Evolutionary conservation across 257 asterid genomes (phyloP).

Genomic region (Marsdenia floribunda): DNA sequence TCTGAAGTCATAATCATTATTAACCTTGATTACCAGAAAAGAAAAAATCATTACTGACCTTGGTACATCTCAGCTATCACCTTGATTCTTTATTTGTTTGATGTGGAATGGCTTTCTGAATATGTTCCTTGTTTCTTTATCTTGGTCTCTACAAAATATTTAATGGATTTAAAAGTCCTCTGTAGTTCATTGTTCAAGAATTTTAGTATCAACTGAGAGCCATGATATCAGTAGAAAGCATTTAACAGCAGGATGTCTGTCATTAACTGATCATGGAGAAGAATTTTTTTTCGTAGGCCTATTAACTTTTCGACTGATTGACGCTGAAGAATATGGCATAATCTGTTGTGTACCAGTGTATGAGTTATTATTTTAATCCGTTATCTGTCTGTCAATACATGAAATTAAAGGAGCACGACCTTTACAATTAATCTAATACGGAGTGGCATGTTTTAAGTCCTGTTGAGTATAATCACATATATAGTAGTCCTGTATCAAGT

Average conservation of each 20-base stretch:
- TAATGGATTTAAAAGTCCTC: background rate
- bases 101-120: background rate
- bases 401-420: background rate
- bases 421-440: too few species aligned
- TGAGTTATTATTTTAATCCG: background rate
- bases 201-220: background rate
- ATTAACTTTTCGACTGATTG: background rate
- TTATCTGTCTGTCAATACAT: background rate
- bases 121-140: background rate
- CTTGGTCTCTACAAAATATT: background rate
- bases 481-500: background rate
- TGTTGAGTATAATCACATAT: too few species aligned
- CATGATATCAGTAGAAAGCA: background rate
- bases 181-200: background rate
- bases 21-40: too few species aligned
- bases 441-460: too few species aligned
- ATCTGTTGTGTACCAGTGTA: background rate
- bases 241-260: background rate
- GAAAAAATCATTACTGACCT: background rate
- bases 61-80: background rate
- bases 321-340: too few species aligned
- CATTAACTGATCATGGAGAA: background rate
- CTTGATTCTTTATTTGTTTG: background rate
- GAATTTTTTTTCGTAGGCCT: background rate
- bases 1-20: background rate